Conservation (phyloP, 495 filamentous ascomycete genomes). For the Penicillium goetzii region DNA sequence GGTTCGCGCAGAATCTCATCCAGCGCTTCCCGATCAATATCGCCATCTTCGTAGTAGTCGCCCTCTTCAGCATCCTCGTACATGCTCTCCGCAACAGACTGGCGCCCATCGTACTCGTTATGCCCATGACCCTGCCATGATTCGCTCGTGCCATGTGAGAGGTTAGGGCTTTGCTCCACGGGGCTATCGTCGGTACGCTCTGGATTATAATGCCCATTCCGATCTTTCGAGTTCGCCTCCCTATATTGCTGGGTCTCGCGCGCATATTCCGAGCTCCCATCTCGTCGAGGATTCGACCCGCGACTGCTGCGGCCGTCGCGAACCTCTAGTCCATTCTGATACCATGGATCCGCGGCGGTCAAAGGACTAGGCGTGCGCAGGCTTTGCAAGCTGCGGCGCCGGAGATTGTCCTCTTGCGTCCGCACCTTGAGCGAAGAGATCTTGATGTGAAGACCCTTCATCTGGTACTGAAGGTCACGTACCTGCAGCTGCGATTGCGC, state of each 20-base stretch:
- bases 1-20: slow-evolving; percentile 50
- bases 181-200: slow-evolving; percentile 14
- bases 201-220: slow-evolving; percentile 5
- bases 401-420: slow-evolving; percentile 78
- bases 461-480: slow-evolving; percentile 84
- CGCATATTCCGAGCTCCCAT: slow-evolving; percentile 27
- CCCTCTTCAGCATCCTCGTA: slow-evolving; percentile 64
- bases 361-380: slow-evolving; percentile 84
- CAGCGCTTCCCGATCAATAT: slow-evolving; percentile 55
- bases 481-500: slow-evolving; percentile 67
- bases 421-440: slow-evolving; percentile 84
- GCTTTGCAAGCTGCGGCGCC: slow-evolving; percentile 81
- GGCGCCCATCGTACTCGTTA: slow-evolving; percentile 34
- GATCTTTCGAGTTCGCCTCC: neutral
- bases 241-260: slow-evolving; percentile 18
- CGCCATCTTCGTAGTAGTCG: slow-evolving; percentile 47
- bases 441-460: slow-evolving; percentile 90
- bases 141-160: slow-evolving; percentile 5
- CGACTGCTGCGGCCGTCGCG: slow-evolving; percentile 34
- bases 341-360: slow-evolving; percentile 78
- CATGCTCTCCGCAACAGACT: slow-evolving; percentile 53
- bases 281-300: slow-evolving; percentile 27
- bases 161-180: slow-evolving; percentile 20
- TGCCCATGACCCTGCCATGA: slow-evolving; percentile 5
- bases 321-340: slow-evolving; percentile 56